These are phyloP conservation scores for Kurtzmaniella fragi DNA, from an alignment of 805 yeast genomes.

Conservation along the genomic window DNA sequence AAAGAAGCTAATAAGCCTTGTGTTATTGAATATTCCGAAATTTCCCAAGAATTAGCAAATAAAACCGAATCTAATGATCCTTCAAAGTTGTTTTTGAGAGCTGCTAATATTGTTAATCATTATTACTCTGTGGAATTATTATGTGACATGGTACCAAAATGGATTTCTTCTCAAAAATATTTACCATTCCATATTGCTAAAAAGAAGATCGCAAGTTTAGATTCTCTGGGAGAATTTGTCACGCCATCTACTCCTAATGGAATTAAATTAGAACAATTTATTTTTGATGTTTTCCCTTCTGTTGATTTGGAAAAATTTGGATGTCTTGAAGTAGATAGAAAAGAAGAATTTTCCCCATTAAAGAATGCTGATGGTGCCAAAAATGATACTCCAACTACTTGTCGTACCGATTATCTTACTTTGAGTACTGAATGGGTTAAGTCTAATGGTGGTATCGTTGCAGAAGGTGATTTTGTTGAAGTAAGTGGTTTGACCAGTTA, in stretches of 20 bases:
- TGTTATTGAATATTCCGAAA: slow-evolving; percentile 94
- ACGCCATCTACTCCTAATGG: slow-evolving; percentile 84
- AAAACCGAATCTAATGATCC: slow-evolving; percentile 52
- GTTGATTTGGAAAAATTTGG: slow-evolving; percentile 73
- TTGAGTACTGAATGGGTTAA: slow-evolving; percentile 73
- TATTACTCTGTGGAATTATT: slow-evolving; percentile 84
- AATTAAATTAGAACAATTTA: slow-evolving; percentile 91
- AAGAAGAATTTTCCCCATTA: slow-evolving; percentile 86
- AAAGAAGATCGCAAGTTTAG: slow-evolving; percentile 72
- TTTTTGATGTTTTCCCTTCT: slow-evolving; percentile 89
- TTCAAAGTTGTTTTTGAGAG: slow-evolving; percentile 63
- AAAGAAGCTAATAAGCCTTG: slow-evolving; percentile 58
- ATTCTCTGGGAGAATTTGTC: slow-evolving; percentile 34
- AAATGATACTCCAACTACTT: slow-evolving; percentile 81
- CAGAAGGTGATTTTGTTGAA: slow-evolving; percentile 55
- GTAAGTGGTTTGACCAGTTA: slow-evolving; percentile 75
- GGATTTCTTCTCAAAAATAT: slow-evolving; percentile 61
- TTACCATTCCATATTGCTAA: slow-evolving; percentile 94
- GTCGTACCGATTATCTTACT: slow-evolving; percentile 56
- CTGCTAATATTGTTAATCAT: slow-evolving; percentile 97
- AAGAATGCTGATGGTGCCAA: slow-evolving; percentile 84
- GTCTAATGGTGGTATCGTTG: slow-evolving; percentile 62
- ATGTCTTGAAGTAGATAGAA: slow-evolving; percentile 83
- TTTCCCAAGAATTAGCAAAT: slow-evolving; percentile 66
- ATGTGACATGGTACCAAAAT: slow-evolving; percentile 50